A percentile compares a stretch with the other conserved stretches of the same genome.
These are phyloP conservation scores for Psilocybe azurescens DNA, from an alignment of 768 basidiomycete species.

Conservation along the genomic window DNA sequence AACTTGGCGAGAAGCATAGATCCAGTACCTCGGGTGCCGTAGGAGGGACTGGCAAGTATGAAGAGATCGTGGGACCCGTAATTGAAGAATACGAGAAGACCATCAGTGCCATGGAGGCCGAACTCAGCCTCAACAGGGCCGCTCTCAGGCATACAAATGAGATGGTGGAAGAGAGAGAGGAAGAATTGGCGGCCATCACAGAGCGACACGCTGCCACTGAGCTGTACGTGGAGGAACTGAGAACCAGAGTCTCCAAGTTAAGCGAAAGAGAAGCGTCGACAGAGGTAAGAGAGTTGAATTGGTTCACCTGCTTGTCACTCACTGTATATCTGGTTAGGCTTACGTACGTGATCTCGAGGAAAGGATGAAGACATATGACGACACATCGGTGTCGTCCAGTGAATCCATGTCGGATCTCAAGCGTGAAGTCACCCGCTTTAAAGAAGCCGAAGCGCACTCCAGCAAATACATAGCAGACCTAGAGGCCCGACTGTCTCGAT, in stretches of 20 bases:
- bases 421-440: conserved; percentile 80
- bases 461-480: conserved; percentile 85
- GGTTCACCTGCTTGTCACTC: background rate
- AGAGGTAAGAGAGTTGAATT: conserved; percentile 61
- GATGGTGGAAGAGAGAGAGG: conserved; percentile 90
- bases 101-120: conserved; percentile 92
- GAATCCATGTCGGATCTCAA: conserved; percentile 84
- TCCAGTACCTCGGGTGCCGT: conserved; percentile 61
- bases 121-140: conserved; percentile 85
- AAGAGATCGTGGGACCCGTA: conserved; percentile 95
- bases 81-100: conserved; percentile 99
- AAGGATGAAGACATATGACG: conserved; percentile 86
- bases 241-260: conserved; percentile 79
- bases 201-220: conserved; percentile 81
- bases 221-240: conserved; percentile 86
- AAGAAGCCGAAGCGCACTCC: conserved; percentile 75
- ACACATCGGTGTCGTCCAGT: conserved; percentile 74
- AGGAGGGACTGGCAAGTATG: conserved; percentile 78
- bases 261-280: conserved; percentile 89
- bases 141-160: conserved; percentile 92
- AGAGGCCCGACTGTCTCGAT: conserved; percentile 77
- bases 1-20: conserved; percentile 78
- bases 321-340: conserved; percentile 52
- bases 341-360: conserved; percentile 95
- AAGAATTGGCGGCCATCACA: conserved; percentile 67